Evolutionary conservation across 2,329 filamentous ascomycete genomes (phyloP), one percentile per base, ranked within the genome.

Genomic region (Fusarium poae): DNA sequence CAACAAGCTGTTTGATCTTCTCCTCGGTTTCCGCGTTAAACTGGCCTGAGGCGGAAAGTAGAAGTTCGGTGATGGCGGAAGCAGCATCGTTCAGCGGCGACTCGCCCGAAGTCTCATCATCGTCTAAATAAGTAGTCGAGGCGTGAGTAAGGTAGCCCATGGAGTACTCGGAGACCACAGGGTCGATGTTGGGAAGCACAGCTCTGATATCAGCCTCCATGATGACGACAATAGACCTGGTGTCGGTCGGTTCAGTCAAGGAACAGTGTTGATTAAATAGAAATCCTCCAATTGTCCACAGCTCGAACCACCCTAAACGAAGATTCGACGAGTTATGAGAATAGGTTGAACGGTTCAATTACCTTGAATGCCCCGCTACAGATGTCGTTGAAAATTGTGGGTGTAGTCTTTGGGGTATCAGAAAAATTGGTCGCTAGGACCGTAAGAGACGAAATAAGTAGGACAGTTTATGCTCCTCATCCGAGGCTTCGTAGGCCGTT

Each of bases 71-170:
- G 70, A 99, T 90, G 60, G 92, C 87, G 37, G 89, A 85, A 48
- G 94, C 93, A 50, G 96, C 96, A 78, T 98, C 94, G 65, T 88
- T 86, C 62, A 99, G 84, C 13, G 94, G 94, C 6, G 92, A 93
- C 57, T 86, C 82, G n/a, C 83, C 89, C 68, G 87, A 84, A 39
- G 87, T 77, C 68, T 97, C 93, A 53, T 88, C 85, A 15, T 86
- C 85, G 68, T 97, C 94, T 52, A 90, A 88, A 85, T 92, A 97
- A 52, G 92, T 85, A 70, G 91, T 94, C 48, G 94, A 96, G 49
- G 96, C 96, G 85, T 99, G 95, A 76, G 90, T 94, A 73, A 99
- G 86, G 78, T 98, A 99, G 60, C 96, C 96, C 70, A 93, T 92
- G 43, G 94, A 96, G 81, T 97, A 97, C 81, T 97, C 92, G 49